Evolutionary conservation across 345 rosid genomes (phyloP), one percentile per base, ranked within the genome.

Genomic region (Aethionema arabicum): DNA sequence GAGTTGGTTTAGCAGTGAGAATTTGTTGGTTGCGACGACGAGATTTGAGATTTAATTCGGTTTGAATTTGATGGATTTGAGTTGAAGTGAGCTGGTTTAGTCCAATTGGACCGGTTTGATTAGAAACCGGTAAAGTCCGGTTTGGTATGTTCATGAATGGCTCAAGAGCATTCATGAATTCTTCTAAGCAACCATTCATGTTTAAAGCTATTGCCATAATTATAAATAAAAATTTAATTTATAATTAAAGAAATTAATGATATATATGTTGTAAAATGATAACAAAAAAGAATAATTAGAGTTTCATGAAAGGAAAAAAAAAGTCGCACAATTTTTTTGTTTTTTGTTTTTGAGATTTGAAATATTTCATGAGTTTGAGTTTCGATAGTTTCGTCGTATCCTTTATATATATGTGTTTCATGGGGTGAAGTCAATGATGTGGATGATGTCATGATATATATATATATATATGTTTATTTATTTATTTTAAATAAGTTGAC

Each of bases 21-120:
- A 31, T 27, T 52, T 55, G 45, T 29, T 33, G 47, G 56, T 47
- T 53, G 8, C 62, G 71, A 9, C 51, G 68, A 61, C 65, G 70
- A 70, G 65, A 0, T 43, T 63, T 65, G 59, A 64, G 65, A 15
- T 33, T 32, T 63, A 87, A 31, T 56, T 91, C 83, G 21, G 83
- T 59, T 67, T 91, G 88, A 41, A 86, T 80, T 74, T 82, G 88
- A 6, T 74, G 84, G 72, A 91, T 82, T 72, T 90, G 97, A 64
- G 84, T 56, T 12, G 83, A 76, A 57, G 82, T 80, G 47, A 83
- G 87, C 21, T 82, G 84, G 60, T 79, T 85, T 2, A 90, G 79
- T 32, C 92, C 88, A 31, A 85, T 65, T n/a, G 78, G 70, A 31
- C 90, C 82, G 45, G 78, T 39, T 71, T 68, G 80, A 74, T 60